Base-by-base conservation (phyloP, 768 basidiomycete genomes). In the Lactarius vividus region DNA sequence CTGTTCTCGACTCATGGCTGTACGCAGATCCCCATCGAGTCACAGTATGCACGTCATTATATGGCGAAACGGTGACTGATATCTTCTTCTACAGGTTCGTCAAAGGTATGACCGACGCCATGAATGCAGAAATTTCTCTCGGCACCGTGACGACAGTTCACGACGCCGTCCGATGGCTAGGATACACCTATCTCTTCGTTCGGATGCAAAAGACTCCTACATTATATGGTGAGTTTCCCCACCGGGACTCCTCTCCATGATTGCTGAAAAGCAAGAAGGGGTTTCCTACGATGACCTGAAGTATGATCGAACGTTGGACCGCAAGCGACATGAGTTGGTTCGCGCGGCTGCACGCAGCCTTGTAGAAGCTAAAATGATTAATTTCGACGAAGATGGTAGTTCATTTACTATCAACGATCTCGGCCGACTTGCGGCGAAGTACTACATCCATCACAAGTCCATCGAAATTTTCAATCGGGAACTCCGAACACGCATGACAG, bases 161-260 rank as follows among this genome's bases (percentile, higher is more conserved):
- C 63, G 97, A 99, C 73, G 97, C 88, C 8, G 87, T 96, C 16
- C 88, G 88, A 68, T 99, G 97, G 97, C 79, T 99, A 49, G 93
- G 96, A 18, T 99, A 97, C 74, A 98, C 97, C 2, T 99, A 98
- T 74, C 84, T 98, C 35, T 94, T 92, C 73, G 95, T 98, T 11
- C 85, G 96, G 61, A 96, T 98, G 95, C 82, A 85, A 56, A 92
- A 90, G 74, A 96, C 95, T 72, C 96, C 96, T 3, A 86, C 87
- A 71, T 77, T 88, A 57, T 96, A 96, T 73, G 94, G 94, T 92
- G 68, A 62, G 70, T 59, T 26, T 4, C 4, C 31, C 28, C 31
- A 63, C 23, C 11, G 53, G 26, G 29, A 58, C 23, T 13, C n/a
- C 44, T 55, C 15, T 39, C 18, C 56, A 28, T 28, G 49, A 55